Evolutionary conservation across 441 rosid species (phyloP).

Genomic region (Manihot esculenta): DNA sequence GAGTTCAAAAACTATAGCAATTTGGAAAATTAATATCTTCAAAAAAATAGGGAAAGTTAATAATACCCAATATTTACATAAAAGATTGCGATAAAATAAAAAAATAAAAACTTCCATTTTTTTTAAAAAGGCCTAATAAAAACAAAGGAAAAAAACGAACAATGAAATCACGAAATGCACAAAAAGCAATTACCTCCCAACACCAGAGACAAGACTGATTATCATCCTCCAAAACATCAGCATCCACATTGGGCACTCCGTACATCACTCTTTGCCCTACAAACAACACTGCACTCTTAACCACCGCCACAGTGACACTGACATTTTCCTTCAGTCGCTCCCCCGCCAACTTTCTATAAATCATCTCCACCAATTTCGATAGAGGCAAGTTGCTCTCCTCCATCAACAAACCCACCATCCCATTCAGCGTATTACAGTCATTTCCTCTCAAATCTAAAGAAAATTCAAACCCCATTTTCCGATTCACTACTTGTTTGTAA

Average conservation of each 20-base stretch:
- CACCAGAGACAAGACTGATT: constrained; percentile 71
- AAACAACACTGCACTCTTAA: constrained; percentile 57
- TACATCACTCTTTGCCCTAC: constrained; percentile 76
- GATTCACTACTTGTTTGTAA: constrained; percentile 43
- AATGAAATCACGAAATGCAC: not conserved
- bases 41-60: too few species aligned
- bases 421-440: constrained; percentile 35
- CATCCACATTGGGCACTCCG: constrained; percentile 63
- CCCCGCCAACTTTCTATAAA: constrained; percentile 33
- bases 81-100: not conserved
- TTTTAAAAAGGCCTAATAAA: not conserved
- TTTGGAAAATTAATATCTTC: not conserved
- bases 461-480: constrained; percentile 26
- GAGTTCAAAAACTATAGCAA: not conserved
- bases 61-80: not conserved
- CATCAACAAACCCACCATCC: constrained; percentile 55
- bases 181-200: constrained; percentile 70
- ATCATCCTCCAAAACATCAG: constrained; percentile 80
- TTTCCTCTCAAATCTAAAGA: constrained; percentile 22
- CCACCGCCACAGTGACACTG: constrained; percentile 39
- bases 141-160: not conserved
- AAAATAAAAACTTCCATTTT: too few species aligned
- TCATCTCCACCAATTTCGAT: constrained; percentile 55
- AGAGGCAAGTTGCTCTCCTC: constrained; percentile 73
- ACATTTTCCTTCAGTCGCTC: constrained; percentile 26